phyloP scores from a whole-genome alignment of 345 rosid genomes.

The Salix brachista region DNA sequence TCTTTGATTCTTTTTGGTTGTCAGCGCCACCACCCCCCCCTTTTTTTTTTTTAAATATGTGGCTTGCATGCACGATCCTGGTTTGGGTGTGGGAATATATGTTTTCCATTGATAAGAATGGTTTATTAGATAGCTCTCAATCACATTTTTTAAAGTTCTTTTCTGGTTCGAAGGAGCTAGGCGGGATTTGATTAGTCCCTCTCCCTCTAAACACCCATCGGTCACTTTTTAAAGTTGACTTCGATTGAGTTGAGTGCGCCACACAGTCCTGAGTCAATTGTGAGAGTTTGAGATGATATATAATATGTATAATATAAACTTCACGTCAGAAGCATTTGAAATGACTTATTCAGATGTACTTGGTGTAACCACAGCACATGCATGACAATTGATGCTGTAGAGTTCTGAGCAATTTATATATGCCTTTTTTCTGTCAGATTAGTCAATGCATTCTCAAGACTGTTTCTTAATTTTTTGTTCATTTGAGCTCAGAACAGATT shows the following conservation, averaged over 20 bases:
- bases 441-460: constrained; percentile 10
- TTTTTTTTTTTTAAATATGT: too few species aligned
- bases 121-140: not conserved
- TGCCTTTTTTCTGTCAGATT: constrained; percentile 1
- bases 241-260: not conserved
- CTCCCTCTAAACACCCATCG: not conserved
- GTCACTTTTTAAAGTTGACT: not conserved
- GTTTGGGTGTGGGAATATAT: not conserved
- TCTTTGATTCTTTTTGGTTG: too few species aligned
- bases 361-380: not conserved
- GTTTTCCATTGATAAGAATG: not conserved
- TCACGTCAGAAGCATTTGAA: not conserved
- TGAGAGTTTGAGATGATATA: not conserved
- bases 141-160: not conserved
- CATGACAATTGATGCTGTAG: not conserved
- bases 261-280: not conserved
- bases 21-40: too few species aligned
- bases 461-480: constrained; percentile 32
- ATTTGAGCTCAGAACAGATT: constrained; percentile 71
- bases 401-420: not conserved
- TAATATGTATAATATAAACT: not conserved
- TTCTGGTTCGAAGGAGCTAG: not conserved
- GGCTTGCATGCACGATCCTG: not conserved
- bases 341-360: not conserved
- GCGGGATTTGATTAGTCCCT: not conserved